Conservation (phyloP, 345 rosid genomes). For the Gossypioides kirkii region DNA sequence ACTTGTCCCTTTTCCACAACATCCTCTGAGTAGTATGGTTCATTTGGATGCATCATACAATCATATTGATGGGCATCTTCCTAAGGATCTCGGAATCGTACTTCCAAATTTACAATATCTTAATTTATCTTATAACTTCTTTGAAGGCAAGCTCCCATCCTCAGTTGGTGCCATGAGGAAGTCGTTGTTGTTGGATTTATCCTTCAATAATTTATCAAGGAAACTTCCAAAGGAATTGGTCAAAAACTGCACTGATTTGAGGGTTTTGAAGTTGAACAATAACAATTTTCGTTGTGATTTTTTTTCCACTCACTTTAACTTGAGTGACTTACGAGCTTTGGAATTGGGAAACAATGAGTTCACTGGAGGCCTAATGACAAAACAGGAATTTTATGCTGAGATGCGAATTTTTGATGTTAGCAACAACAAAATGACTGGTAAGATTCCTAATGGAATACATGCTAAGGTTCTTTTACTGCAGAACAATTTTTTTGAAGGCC, state of each 20-base stretch:
- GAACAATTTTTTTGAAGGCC: not conserved
- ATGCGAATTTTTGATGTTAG: slow-evolving; percentile 3
- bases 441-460: slow-evolving; percentile 14
- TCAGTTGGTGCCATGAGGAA: not conserved
- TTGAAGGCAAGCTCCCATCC: slow-evolving; percentile 8
- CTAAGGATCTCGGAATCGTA: not conserved
- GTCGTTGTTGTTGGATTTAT: not conserved
- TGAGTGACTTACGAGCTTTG: not conserved
- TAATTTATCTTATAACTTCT: not conserved
- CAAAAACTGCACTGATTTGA: not conserved
- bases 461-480: not conserved
- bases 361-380: not conserved
- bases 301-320: slow-evolving; percentile 1
- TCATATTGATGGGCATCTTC: not conserved
- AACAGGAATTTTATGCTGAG: not conserved
- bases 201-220: slow-evolving; percentile 7
- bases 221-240: not conserved
- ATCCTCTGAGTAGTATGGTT: not conserved
- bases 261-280: not conserved
- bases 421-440: slow-evolving; percentile 11
- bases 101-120: not conserved
- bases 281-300: slow-evolving; percentile 3
- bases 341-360: not conserved
- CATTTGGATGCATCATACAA: slow-evolving; percentile 15
- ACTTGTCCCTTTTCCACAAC: not conserved